Percentiles rank a stretch among this genome's conserved stretches.
These are phyloP conservation scores for Irpex lacteus DNA, from an alignment of 1,284 basidiomycete species.

Conservation along the genomic window DNA sequence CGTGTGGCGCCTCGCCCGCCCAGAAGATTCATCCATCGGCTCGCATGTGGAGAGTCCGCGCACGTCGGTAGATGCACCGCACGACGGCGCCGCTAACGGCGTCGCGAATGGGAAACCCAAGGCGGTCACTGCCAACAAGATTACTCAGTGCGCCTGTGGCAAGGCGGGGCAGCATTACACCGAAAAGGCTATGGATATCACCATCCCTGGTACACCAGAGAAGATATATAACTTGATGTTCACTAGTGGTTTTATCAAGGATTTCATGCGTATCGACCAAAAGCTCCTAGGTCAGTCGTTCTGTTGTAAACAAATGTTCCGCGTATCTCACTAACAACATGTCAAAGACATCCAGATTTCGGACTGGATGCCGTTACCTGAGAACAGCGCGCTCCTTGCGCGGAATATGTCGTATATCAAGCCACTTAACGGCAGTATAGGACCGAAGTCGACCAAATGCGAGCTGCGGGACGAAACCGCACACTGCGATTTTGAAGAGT, in stretches of 20 bases:
- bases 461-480: constrained; percentile 85
- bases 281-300: constrained; percentile 76
- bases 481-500: constrained; percentile 83
- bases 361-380: constrained; percentile 76
- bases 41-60: constrained; percentile 21
- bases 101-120: constrained; percentile 10
- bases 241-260: constrained; percentile 93
- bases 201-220: constrained; percentile 88
- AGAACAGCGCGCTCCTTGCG: constrained; percentile 69
- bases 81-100: constrained; percentile 15
- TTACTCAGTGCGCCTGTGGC: constrained; percentile 77
- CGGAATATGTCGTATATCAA: constrained; percentile 96
- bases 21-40: constrained; percentile 56
- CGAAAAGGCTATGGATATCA: constrained; percentile 75
- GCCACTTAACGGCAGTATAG: constrained; percentile 84
- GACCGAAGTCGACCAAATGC: constrained; percentile 95
- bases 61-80: constrained; percentile 22
- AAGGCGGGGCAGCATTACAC: constrained; percentile 70
- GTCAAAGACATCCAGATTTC: constrained; percentile 83
- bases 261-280: constrained; percentile 87
- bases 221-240: constrained; percentile 97
- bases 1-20: constrained; percentile 91
- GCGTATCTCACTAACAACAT: background rate
- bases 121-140: constrained; percentile 35
- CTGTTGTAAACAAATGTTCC: too few relatives aligned